Evolutionary conservation across 2,329 filamentous ascomycete species (phyloP), one percentile per base, ranked within the genome.

Genomic region (Penicillium oxalicum): DNA sequence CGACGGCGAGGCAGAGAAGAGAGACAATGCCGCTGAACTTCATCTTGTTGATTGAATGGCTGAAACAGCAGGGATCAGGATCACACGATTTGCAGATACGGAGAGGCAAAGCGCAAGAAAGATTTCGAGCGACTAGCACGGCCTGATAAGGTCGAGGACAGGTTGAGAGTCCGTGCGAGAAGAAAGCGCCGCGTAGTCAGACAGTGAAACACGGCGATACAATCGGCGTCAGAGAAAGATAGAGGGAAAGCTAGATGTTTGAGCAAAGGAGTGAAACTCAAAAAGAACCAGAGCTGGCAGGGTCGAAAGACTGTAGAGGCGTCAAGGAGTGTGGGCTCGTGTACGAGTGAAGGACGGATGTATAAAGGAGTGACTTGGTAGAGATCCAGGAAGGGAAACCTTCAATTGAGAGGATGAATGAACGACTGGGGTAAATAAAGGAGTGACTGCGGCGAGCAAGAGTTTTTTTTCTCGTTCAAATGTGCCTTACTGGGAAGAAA

Each of bases 21-120:
- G 65, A 61, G 40, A 64, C 47, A 40, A 66, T 53, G 26, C 63
- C 50, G 52, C 57, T 55, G 55, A 70, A 58, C 60, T 70, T 69
- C 69, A 72, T 72, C 49, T 53, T 63, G 58, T 50, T 9, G 35
- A 29, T 32, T 48, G 27, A 27, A 13, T 18, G 40, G 41, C 34
- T 24, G 29, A 32, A 43, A n/a, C 37, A 12, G 42, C 33, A 18
- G 37, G 13, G 13, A 36, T 32, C 18, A 26, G 32, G 24, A 4
- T 41, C 33, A 26, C 13, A 18, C 39, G 7, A 7, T 7, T 32
- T 7, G 11, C 29, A 36, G 45, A 18, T 29, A 41, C 38, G 41
- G 36, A 27, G 9, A 9, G n/a, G 13, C 11, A 28, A 32, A 7
- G 25, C 29, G 27, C 38, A 12, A 37, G 45, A 33, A 39, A 44